Base-by-base conservation (phyloP, 495 filamentous ascomycete species). In the Penicillium crystallinum region DNA sequence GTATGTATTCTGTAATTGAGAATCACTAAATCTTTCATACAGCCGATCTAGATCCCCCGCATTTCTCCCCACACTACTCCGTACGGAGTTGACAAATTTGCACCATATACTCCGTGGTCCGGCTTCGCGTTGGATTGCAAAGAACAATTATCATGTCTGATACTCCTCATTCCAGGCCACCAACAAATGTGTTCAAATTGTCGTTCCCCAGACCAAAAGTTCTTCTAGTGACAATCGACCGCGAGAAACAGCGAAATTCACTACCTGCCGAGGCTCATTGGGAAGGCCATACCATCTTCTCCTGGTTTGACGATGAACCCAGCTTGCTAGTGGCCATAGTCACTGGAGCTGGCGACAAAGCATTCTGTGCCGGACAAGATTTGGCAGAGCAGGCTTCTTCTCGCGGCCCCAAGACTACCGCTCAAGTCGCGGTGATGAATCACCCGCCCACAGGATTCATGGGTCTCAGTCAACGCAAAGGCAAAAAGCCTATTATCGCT, bases 401-500 rank as follows among this genome's bases (percentile, higher is more conserved):
- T 23, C 52, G 47, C 3, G 38, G 36, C 10, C 42, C 52, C 1
- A 48, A 49, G 30, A 57, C 40, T 6, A 15, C 44, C 3, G 53
- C 43, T 4, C 53, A 56, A 15, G 2, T 27, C 33, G 49, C 57
- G 0, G 48, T 56, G 23, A 54, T 60, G 49, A 55, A 55, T 21
- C 61, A 57, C 40, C 59, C 65, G 1, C 55, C 55, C 0, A 50
- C 52, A 10, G 64, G 66, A 6, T 68, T 69, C 43, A 58, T 54
- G 51, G 66, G 64, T 0, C 49, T 71, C 9, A 64, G 59, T 53
- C 62, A 61, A 22, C 59, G 68, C 7, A 37, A 49, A 18, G 68
- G 68, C 1, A 68, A 63, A 49, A 71, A 72, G 51, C 87, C 87
- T 4, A 68, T 91, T 14, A 80, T 91, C 34, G 80, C 79, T 4